Base-by-base conservation (phyloP, 495 filamentous ascomycete species). In the Cercophora scortea region DNA sequence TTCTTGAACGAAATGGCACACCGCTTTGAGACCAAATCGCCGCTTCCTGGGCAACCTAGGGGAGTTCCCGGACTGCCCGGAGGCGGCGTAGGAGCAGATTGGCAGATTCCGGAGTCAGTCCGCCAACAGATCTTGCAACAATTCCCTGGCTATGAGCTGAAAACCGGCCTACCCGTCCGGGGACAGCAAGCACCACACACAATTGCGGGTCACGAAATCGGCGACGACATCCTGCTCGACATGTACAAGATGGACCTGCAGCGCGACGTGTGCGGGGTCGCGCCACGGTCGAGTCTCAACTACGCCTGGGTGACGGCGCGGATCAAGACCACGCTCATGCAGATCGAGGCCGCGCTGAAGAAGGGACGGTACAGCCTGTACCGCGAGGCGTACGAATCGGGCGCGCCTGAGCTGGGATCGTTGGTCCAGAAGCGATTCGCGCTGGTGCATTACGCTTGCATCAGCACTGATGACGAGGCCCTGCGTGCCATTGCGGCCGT, bases 341-440 rank as follows among this genome's bases (percentile, higher is more conserved):
- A 78, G 78, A 71, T 85, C 25, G 82, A 83, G 62, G 78, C 82
- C 56, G 81, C 86, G 56, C 68, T 86, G 32, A 69, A 77, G 38
- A 78, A 75, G 52, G 70, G 90, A 4, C 40, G 53, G 15, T 61
- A 69, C 52, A 44, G 8, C 8, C 12, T 44, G 42, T 39, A 39
- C 36, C 36, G 36, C 13, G 36, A 39, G 8, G 36, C 13, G 8
- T 39, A 39, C 36, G 36, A 13, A 13, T 39, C 36, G 36, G 8
- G 36, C 8, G 15, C 42, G 12, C 15, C 11, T 1, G 42, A 17
- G 41, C 41, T 43, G 8, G 41, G 15, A 7, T 43, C 41, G 15
- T 9, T 7, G 15, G 7, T 43, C 41, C 41, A 43, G 41, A 9
- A 43, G 8, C 6, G 15, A 17, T 44, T 12, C 36, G 36, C 36